phyloP scores from a whole-genome alignment of 1,284 basidiomycete genomes.

The Thecaphora thlaspeos region DNA sequence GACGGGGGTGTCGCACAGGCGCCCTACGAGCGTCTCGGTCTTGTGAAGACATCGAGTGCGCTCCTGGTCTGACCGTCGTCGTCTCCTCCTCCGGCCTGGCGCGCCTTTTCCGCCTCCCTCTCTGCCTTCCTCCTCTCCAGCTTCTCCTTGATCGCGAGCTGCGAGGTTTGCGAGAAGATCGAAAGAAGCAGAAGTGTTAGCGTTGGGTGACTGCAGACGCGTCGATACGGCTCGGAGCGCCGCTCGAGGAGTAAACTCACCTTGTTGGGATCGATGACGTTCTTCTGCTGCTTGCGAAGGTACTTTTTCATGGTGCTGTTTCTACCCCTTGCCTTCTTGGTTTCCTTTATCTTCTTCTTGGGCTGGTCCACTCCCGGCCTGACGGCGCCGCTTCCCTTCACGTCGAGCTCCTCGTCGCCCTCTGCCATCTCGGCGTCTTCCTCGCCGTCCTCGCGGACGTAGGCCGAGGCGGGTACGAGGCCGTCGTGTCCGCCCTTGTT shows the following conservation, averaged over 20 bases:
- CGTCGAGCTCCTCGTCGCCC: slow-evolving; percentile 12
- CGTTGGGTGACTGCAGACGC: too few relatives aligned
- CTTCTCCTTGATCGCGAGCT: slow-evolving; percentile 34
- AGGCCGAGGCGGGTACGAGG: too few relatives aligned
- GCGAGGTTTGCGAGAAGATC: background rate
- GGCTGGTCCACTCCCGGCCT: slow-evolving; percentile 16
- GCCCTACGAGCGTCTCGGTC: too few relatives aligned
- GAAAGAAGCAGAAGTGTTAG: background rate
- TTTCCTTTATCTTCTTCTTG: slow-evolving; percentile 32
- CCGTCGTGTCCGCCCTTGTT: slow-evolving; percentile 9
- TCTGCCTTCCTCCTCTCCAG: slow-evolving; percentile 18
- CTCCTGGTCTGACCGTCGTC: too few relatives aligned
- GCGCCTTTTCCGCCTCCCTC: background rate
- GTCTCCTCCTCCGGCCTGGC: too few relatives aligned
- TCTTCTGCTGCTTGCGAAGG: slow-evolving; percentile 50
- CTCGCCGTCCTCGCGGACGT: slow-evolving; percentile 7
- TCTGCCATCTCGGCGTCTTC: slow-evolving; percentile 6
- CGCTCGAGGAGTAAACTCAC: background rate
- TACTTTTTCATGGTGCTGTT: slow-evolving; percentile 50
- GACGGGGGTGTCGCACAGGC: too few relatives aligned
- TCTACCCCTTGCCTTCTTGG: slow-evolving; percentile 49
- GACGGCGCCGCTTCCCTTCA: slow-evolving; percentile 9
- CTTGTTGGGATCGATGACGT: slow-evolving; percentile 51
- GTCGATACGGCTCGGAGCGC: background rate
- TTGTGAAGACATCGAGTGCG: too few relatives aligned